Percentiles rank a stretch among this genome's conserved stretches.
phyloP scores from a whole-genome alignment of 768 basidiomycete genomes.

The Steccherinum ochraceum region DNA sequence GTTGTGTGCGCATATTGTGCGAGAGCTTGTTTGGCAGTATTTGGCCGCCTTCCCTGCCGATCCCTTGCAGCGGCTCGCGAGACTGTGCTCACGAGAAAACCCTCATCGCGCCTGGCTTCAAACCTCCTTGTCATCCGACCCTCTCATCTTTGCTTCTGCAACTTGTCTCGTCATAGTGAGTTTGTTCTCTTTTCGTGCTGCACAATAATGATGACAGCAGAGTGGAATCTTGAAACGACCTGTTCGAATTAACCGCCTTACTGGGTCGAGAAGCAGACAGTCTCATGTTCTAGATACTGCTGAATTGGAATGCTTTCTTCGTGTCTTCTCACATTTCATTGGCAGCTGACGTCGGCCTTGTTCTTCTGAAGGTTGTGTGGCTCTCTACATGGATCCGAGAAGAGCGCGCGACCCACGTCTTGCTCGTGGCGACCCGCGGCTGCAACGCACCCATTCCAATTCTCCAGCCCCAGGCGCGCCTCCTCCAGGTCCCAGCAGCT shows the following conservation, averaged over 20 bases:
- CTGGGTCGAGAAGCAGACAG: constrained; percentile 72
- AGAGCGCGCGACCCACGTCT: constrained; percentile 78
- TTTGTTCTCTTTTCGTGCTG: too few species aligned
- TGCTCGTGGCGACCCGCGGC: constrained; percentile 60
- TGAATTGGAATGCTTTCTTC: constrained; percentile 39
- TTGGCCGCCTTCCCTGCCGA: background rate
- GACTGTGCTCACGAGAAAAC: background rate
- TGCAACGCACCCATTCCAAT: constrained; percentile 41
- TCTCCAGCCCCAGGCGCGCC: constrained; percentile 20
- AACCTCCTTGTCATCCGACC: background rate
- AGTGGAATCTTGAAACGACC: constrained; percentile 86
- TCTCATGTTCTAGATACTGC: constrained; percentile 90
- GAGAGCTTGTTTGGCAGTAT: background rate
- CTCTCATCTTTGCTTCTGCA: background rate
- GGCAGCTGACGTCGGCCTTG: background rate
- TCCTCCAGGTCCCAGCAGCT: background rate
- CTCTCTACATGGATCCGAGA: constrained; percentile 70
- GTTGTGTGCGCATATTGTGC: background rate
- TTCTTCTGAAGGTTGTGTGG: background rate
- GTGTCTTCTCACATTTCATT: constrained; percentile 1
- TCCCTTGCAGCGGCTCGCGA: background rate
- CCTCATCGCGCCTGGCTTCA: background rate
- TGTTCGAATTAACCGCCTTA: constrained; percentile 26
- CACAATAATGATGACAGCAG: constrained; percentile 70
- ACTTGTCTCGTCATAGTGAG: constrained; percentile 1